Percentiles rank a stretch among this genome's conserved stretches.
Conservation (phyloP, 2,329 filamentous ascomycete species). For the Fusarium miscanthi region DNA sequence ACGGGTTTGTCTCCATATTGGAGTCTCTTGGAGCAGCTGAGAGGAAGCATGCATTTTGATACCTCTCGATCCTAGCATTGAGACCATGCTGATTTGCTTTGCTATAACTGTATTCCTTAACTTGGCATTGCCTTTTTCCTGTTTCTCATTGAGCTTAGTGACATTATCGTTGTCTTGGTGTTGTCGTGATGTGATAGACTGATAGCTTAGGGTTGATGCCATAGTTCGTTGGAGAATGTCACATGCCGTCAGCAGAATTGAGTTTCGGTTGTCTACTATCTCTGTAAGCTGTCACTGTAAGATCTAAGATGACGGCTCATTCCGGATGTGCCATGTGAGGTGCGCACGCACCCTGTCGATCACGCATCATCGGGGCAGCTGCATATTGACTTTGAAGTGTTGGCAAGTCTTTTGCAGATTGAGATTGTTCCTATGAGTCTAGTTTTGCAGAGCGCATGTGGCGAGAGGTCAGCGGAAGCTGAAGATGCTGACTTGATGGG, state of each 20-base stretch:
- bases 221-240: background rate
- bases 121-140: background rate
- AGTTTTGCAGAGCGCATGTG: background rate
- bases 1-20: slow-evolving; percentile 4
- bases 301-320: background rate
- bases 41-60: slow-evolving; percentile 33
- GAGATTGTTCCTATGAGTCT: background rate
- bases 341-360: background rate
- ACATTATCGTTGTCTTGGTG: background rate
- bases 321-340: background rate
- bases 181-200: slow-evolving; percentile 22
- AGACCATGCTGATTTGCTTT: slow-evolving; percentile 6
- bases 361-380: background rate
- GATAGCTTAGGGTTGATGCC: background rate
- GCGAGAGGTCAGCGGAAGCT: background rate
- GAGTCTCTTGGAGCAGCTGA: slow-evolving; percentile 10
- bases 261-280: slow-evolving; percentile 1
- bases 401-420: background rate
- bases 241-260: background rate
- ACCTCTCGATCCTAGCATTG: slow-evolving; percentile 24
- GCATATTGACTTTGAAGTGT: background rate
- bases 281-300: background rate
- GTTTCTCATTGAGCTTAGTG: background rate
- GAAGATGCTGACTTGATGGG: background rate
- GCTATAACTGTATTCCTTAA: slow-evolving; percentile 3